Evolutionary conservation across 2,329 filamentous ascomycete genomes (phyloP), one percentile per base, ranked within the genome.

Genomic region (Alternaria triticina): DNA sequence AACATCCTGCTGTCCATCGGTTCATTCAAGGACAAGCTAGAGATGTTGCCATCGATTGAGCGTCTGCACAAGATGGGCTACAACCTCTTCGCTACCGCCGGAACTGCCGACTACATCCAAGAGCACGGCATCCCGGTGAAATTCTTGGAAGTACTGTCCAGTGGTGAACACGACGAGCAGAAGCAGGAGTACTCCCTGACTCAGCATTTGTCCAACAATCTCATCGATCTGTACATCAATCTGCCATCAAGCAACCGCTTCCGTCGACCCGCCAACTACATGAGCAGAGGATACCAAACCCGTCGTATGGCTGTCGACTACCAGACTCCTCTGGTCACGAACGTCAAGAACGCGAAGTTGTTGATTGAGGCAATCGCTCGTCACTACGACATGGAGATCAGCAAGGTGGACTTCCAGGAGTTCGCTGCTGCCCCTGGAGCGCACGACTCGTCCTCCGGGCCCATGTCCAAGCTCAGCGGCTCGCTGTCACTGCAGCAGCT

Each of bases 341-440:
- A 99, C 75, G 96, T 99, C 81, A 99, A 99, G 88, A 98, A 97
- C 78, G 96, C 96, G 63, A 99, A 98, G 86, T 93, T 99, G 63
- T 83, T 99, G 55, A 91, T 99, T 57, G 96, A 99, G 83, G 96
- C 95, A 22, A 92, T 99, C 69, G 90, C 94, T 60, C 90, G 95
- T 62, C 91, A 96, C 79, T 97, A 93, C 77, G 90, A 94, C 70
- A 86, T 99, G 57, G 89, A 92, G 40, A 89, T 99, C 61, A 88
- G 89, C 77, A 90, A 89, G 69, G 89, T 94, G 60, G 96, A 99
- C 82, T 97, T 91, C 82, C 94, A 97, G 84, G 95, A 93, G 50
- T 97, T 96, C 82, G 74, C 76, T 15, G 76, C 80, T 23, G 73
- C 79, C 17, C 74, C 77, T 4, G 77, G 77, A 23, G 71, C 79